Conservation (phyloP, 2,329 filamentous ascomycete genomes). For the Sporothrix pallida region DNA sequence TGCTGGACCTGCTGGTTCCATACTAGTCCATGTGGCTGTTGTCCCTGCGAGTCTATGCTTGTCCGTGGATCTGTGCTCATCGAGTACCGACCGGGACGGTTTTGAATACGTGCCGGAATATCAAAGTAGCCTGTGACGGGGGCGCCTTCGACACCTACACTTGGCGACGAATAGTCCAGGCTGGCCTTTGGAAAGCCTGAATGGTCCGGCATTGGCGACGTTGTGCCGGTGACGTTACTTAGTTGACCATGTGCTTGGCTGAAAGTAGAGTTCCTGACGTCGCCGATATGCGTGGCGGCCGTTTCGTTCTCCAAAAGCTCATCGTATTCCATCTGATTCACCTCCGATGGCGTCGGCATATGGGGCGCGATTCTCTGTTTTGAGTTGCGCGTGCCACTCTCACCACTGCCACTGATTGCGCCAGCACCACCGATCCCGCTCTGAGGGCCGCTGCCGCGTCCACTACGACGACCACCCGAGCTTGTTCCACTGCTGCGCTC, state of each 20-base stretch:
- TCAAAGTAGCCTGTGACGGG: constrained; percentile 46
- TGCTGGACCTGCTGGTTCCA: constrained; percentile 35
- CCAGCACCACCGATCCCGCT: background rate
- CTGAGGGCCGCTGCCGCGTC: constrained; percentile 32
- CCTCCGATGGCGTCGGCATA: constrained; percentile 50
- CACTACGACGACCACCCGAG: constrained; percentile 43
- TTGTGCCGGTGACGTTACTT: constrained; percentile 4
- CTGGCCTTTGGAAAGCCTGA: constrained; percentile 16
- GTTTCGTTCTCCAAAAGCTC: constrained; percentile 46
- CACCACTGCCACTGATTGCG: constrained; percentile 18
- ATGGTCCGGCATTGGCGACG: constrained; percentile 30
- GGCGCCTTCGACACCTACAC: constrained; percentile 21
- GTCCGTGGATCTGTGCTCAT: constrained; percentile 39
- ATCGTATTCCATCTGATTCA: constrained; percentile 52
- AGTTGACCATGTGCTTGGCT: background rate
- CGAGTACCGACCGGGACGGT: constrained; percentile 39
- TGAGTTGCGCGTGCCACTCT: constrained; percentile 34
- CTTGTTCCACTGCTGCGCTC: constrained; percentile 45
- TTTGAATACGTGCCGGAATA: constrained; percentile 35
- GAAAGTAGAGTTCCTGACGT: constrained; percentile 38
- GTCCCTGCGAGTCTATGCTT: constrained; percentile 50
- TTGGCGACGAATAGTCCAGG: constrained; percentile 27
- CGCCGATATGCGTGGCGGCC: constrained; percentile 31
- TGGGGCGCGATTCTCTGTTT: constrained; percentile 45
- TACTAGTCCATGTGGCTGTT: constrained; percentile 37